Percentiles rank a stretch among this genome's conserved stretches.
Conservation (phyloP, 345 rosid species). For the Acer negundo region DNA sequence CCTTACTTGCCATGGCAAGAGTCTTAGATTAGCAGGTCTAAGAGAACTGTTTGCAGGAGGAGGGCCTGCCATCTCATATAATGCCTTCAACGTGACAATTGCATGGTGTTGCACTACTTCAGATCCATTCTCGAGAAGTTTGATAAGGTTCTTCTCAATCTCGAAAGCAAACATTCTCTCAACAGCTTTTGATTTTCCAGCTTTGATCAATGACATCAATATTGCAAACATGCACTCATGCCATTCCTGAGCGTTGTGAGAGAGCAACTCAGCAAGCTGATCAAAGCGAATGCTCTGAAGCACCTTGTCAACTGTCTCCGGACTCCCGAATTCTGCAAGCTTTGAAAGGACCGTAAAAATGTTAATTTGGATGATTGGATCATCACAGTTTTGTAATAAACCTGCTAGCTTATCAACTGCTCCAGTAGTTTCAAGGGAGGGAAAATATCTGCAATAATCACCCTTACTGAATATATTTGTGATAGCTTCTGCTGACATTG, state of each 20-base stretch:
- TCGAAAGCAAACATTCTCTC: conserved; percentile 34
- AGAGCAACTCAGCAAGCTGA: conserved; percentile 24
- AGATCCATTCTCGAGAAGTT: conserved; percentile 30
- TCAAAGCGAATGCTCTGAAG: conserved; percentile 31
- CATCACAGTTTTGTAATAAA: conserved; percentile 25
- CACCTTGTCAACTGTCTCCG: conserved; percentile 30
- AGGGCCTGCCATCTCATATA: conserved; percentile 31
- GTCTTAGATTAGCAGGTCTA: conserved; percentile 23
- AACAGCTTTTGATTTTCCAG: conserved; percentile 39
- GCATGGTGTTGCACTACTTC: conserved; percentile 37
- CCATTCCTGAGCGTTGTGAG: conserved; percentile 25
- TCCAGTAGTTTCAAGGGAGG: conserved; percentile 25
- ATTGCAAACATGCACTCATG: conserved; percentile 33
- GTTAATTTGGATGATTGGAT: conserved; percentile 24
- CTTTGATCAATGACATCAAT: conserved; percentile 33
- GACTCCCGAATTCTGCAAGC: conserved; percentile 36
- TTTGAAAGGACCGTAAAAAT: conserved; percentile 32
- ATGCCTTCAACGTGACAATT: conserved; percentile 32
- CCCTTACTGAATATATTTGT: conserved; percentile 23
- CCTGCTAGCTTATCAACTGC: conserved; percentile 24
- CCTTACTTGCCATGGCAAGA: conserved; percentile 38
- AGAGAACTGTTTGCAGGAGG: conserved; percentile 21
- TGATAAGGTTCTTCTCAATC: conserved; percentile 32
- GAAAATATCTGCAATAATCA: conserved; percentile 31
- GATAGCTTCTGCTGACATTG: conserved; percentile 33